Base-by-base conservation (phyloP, 2,329 filamentous ascomycete species). In the Botryotinia convoluta region DNA sequence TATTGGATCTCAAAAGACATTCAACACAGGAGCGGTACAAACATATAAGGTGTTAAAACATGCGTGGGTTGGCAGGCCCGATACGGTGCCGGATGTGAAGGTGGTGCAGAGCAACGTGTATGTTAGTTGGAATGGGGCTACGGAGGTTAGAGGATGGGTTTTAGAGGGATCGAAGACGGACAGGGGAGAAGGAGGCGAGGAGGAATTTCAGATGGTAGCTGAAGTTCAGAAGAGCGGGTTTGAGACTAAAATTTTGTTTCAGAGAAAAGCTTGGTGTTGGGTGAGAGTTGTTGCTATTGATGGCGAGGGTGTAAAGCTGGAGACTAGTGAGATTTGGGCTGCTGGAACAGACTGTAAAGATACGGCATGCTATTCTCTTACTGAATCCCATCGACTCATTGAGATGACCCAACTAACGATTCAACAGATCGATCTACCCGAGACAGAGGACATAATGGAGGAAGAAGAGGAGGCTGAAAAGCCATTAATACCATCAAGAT, bases 81-180 rank as follows among this genome's bases (percentile, higher is more conserved):
- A 26, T 29, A 45, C 18, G 2, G 22, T 44, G 44, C 62, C 70
- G 7, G 37, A 29, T 68, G 70, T 68, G 22, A 68, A 35, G 22
- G 48, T 67, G 37, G 26, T 32, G 61, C 37, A 20, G 9, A 44
- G 35, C 14, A 45, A 3, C 5, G 35, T 65, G 37, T 72, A 29
- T 26, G 39, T 39, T 37, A 29, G 61, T 45, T 72, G 48, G 62
- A 72, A 68, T 68, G 62, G 48, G 37, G 70, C 61, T 18, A 72
- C 48, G 20, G 48, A 67, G 37, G 61, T 67, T 32, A 67, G n/a
- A 35, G 14, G 9, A 22, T 72, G 70, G 29, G 26, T 39, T 14
- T 16, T 54, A 14, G 14, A 51, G 44, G 64, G 32, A 1, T 12
- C 14, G 35, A 26, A 37, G 35, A 32, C 39, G 69, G 22, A 9